Evolutionary conservation across 495 filamentous ascomycete genomes (phyloP).

Genomic region (Podospora pseudopauciseta): DNA sequence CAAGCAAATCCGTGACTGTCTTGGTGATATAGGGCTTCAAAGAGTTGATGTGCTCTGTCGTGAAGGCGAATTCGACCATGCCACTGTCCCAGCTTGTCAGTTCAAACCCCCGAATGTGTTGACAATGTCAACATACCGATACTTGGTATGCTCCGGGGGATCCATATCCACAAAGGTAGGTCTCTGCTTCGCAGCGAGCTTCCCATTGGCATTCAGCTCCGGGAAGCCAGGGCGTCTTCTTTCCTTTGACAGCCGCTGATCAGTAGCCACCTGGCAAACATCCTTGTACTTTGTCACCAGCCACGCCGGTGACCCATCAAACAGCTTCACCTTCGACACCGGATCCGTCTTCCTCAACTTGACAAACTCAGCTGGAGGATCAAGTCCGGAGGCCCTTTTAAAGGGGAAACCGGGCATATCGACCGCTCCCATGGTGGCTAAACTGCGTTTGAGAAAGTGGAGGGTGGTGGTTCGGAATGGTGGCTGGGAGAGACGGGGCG

Average conservation of each 20-base stretch:
- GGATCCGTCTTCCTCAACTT: slow-evolving; percentile 38
- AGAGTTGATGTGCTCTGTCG: slow-evolving; percentile 33
- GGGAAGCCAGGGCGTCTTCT: slow-evolving; percentile 44
- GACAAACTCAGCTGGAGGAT: slow-evolving; percentile 43
- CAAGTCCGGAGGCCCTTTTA: slow-evolving; percentile 34
- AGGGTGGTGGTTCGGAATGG: slow-evolving; percentile 1
- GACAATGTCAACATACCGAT: slow-evolving; percentile 18
- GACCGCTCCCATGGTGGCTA: slow-evolving; percentile 18
- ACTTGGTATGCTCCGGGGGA: slow-evolving; percentile 41
- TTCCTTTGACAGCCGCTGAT: slow-evolving; percentile 40
- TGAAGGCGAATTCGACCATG: slow-evolving; percentile 45
- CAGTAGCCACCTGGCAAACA: slow-evolving; percentile 41
- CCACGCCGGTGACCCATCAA: slow-evolving; percentile 43
- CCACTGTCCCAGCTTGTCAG: slow-evolving; percentile 14
- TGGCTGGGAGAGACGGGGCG: not conserved
- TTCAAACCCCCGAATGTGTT: not conserved
- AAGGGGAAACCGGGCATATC: slow-evolving; percentile 40
- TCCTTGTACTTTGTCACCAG: slow-evolving; percentile 46
- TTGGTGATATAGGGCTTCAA: slow-evolving; percentile 43
- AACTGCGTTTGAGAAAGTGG: not conserved
- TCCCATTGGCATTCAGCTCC: slow-evolving; percentile 40
- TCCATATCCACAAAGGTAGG: slow-evolving; percentile 52
- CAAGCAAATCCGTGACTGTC: slow-evolving; percentile 40
- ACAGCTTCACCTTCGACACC: slow-evolving; percentile 43
- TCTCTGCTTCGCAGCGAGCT: slow-evolving; percentile 40